Conservation (phyloP, 2,329 filamentous ascomycete species). For the Neurospora sp. region DNA sequence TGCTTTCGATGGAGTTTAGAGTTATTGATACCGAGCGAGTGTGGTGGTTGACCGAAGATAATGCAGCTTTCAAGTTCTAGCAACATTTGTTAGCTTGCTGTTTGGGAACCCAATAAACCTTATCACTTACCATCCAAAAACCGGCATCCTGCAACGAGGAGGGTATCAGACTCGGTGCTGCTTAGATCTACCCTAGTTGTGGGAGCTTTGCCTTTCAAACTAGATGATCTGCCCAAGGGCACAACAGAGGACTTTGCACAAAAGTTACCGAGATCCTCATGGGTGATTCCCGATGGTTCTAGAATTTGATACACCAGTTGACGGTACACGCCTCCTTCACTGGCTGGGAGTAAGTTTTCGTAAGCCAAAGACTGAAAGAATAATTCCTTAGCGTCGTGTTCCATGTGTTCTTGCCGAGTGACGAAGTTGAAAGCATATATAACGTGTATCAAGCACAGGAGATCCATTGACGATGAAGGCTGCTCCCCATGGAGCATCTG, state of each 20-base stretch:
- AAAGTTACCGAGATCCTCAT: slow-evolving; percentile 21
- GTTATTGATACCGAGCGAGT: slow-evolving; percentile 25
- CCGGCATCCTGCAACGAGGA: slow-evolving; percentile 32
- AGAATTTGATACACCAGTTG: slow-evolving; percentile 37
- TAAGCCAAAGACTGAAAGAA: slow-evolving; percentile 40
- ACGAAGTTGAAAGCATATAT: slow-evolving; percentile 40
- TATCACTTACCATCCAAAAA: slow-evolving; percentile 40
- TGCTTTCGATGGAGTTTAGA: slow-evolving; percentile 35
- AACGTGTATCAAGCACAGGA: slow-evolving; percentile 42
- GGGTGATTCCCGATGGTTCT: slow-evolving; percentile 31
- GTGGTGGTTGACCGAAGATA: slow-evolving; percentile 22
- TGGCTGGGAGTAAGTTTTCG: slow-evolving; percentile 25
- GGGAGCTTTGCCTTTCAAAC: slow-evolving; percentile 33
- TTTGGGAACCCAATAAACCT: too few relatives aligned
- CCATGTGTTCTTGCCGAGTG: slow-evolving; percentile 31
- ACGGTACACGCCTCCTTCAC: slow-evolving; percentile 30
- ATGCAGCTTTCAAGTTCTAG: slow-evolving; percentile 39
- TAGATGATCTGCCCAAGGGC: slow-evolving; percentile 16
- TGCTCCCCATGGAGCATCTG: slow-evolving; percentile 29
- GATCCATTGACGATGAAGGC: slow-evolving; percentile 30
- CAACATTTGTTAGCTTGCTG: not conserved
- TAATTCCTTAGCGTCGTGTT: slow-evolving; percentile 26
- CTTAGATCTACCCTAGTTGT: not conserved
- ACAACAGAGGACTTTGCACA: slow-evolving; percentile 15
- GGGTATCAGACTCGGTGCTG: slow-evolving; percentile 22